A percentile compares a stretch with the other conserved stretches of the same genome.
Conservation (phyloP, 1,284 basidiomycete species). For the Chondrostereum purpureum region DNA sequence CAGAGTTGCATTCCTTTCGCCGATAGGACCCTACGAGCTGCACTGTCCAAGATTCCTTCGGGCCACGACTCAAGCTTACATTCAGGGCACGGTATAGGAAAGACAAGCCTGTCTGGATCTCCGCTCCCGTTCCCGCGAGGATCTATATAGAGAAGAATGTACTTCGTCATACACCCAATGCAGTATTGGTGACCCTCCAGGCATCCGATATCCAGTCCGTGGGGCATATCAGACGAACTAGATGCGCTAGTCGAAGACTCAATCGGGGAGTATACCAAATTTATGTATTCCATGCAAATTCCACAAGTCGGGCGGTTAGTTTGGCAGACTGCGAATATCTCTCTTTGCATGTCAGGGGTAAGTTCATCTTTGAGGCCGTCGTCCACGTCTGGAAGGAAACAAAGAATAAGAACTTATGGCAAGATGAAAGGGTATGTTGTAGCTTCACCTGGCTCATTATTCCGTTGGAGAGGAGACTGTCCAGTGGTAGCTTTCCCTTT, state of each 20-base stretch:
- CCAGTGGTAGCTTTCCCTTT: no score
- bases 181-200: slow-evolving; percentile 31
- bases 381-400: no score
- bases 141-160: slow-evolving; percentile 31
- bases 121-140: slow-evolving; percentile 25
- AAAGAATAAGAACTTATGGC: no score
- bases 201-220: slow-evolving; percentile 16
- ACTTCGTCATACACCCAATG: slow-evolving; percentile 26
- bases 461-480: no score
- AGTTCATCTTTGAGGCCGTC: no score
- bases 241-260: background rate
- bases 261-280: background rate
- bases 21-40: slow-evolving; percentile 26
- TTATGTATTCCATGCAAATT: background rate
- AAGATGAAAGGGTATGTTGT: no score
- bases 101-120: slow-evolving; percentile 24
- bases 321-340: background rate
- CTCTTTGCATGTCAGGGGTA: no score
- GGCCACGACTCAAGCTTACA: slow-evolving; percentile 26
- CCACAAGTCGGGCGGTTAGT: background rate
- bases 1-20: slow-evolving; percentile 29
- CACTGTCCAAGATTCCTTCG: slow-evolving; percentile 28
- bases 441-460: no score
- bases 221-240: background rate
- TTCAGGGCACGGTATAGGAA: slow-evolving; percentile 35